Percentiles rank a stretch among this genome's conserved stretches.
phyloP scores from a whole-genome alignment of 129 eudicot species.

The Artemisia annua region DNA sequence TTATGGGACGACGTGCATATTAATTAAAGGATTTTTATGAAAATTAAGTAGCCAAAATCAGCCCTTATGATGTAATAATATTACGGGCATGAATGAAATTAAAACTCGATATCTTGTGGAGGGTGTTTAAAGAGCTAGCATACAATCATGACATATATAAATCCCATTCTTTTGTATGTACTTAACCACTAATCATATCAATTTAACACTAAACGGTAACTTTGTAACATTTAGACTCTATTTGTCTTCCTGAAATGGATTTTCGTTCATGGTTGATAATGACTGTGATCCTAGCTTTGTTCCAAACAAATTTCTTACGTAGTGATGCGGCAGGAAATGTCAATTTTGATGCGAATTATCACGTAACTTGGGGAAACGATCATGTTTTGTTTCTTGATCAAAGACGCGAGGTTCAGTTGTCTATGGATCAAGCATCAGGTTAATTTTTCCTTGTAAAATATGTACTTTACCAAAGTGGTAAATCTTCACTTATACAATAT shows the following conservation, averaged over 20 bases:
- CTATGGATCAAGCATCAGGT: slow-evolving; percentile 32
- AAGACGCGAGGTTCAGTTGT: slow-evolving; percentile 30
- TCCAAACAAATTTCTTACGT: slow-evolving; percentile 8
- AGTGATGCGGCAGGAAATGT: slow-evolving; percentile 11
- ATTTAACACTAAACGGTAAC: background rate
- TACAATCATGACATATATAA: background rate
- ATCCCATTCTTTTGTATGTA: slow-evolving; percentile 12
- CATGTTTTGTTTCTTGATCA: slow-evolving; percentile 26
- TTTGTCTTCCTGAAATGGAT: slow-evolving; percentile 28
- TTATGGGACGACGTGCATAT: background rate
- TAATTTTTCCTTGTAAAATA: too few species aligned
- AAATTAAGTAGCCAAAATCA: background rate
- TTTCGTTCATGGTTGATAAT: background rate
- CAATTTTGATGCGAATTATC: slow-evolving; percentile 30
- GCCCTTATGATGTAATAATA: background rate
- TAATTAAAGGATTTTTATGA: background rate
- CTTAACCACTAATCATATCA: background rate
- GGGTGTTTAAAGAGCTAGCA: background rate
- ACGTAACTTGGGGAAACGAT: slow-evolving; percentile 25
- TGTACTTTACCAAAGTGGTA: too few species aligned
- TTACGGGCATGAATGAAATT: background rate
- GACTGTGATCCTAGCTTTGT: slow-evolving; percentile 1
- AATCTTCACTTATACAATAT: background rate
- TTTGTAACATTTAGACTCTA: background rate
- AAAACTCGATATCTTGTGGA: background rate